phyloP scores from a whole-genome alignment of 305 asterid genomes.

The Fraxinus nigra region DNA sequence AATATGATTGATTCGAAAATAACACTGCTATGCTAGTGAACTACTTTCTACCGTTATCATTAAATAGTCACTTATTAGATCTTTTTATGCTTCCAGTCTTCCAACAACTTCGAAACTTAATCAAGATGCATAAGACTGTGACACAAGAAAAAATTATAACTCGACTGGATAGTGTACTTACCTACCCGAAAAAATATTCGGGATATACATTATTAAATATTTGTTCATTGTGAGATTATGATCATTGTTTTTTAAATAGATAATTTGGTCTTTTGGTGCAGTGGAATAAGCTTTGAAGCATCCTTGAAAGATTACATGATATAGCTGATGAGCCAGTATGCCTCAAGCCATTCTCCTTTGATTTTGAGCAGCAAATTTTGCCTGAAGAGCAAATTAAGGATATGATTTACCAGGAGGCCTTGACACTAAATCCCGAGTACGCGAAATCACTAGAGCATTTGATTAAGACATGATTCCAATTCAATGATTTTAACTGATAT shows the following conservation, averaged over 20 bases:
- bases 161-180: not conserved
- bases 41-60: not conserved
- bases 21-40: not conserved
- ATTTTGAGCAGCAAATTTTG: conserved; percentile 67
- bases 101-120: not conserved
- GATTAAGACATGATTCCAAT: not conserved
- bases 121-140: not conserved
- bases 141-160: not conserved
- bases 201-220: not conserved
- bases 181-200: not conserved
- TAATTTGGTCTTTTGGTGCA: conserved; percentile 25
- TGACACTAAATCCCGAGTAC: conserved; percentile 60
- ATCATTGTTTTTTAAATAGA: not conserved
- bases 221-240: not conserved
- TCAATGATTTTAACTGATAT: not conserved
- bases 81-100: not conserved
- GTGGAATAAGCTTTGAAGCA: conserved; percentile 84
- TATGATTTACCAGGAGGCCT: conserved; percentile 77
- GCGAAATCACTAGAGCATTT: conserved; percentile 25
- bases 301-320: conserved; percentile 76
- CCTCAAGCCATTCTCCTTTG: conserved; percentile 58
- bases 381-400: conserved; percentile 92
- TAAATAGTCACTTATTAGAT: not conserved
- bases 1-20: not conserved
- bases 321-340: conserved; percentile 79